phyloP scores from a whole-genome alignment of 768 basidiomycete genomes.

The Leucogyrophana mollusca region DNA sequence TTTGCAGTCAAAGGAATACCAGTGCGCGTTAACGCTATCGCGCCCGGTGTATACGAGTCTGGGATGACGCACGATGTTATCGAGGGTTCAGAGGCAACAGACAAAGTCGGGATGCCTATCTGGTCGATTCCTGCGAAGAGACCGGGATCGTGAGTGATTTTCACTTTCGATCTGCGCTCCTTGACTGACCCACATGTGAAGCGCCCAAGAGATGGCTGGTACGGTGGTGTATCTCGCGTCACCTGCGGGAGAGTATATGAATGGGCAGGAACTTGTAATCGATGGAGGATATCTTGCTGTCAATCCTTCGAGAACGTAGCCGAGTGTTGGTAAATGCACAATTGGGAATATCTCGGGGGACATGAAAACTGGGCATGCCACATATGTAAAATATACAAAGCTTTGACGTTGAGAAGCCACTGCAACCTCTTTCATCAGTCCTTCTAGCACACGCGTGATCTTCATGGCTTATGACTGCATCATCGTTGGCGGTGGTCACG shows the following conservation, averaged over 20 bases:
- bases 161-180: background rate
- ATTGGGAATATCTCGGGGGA: too few relatives aligned
- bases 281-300: conserved; percentile 76
- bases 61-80: conserved; percentile 69
- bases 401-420: too few relatives aligned
- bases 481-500: conserved; percentile 65
- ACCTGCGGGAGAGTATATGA: conserved; percentile 68
- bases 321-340: too few relatives aligned
- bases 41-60: conserved; percentile 74
- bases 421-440: too few relatives aligned
- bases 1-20: conserved; percentile 65
- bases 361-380: too few relatives aligned
- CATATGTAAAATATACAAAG: too few relatives aligned
- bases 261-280: conserved; percentile 75
- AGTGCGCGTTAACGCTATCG: conserved; percentile 71
- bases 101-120: conserved; percentile 60
- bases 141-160: conserved; percentile 60
- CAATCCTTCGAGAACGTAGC: conserved; percentile 57
- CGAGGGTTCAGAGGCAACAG: conserved; percentile 40
- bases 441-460: conserved; percentile 9
- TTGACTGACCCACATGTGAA: conserved; percentile 23
- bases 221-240: conserved; percentile 77
- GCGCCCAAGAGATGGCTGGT: conserved; percentile 73
- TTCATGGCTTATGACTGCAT: conserved; percentile 47
- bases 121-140: conserved; percentile 59